Base-by-base conservation (phyloP, 164 flowering plant genomes). In the Tetrastigma voinierianum region DNA sequence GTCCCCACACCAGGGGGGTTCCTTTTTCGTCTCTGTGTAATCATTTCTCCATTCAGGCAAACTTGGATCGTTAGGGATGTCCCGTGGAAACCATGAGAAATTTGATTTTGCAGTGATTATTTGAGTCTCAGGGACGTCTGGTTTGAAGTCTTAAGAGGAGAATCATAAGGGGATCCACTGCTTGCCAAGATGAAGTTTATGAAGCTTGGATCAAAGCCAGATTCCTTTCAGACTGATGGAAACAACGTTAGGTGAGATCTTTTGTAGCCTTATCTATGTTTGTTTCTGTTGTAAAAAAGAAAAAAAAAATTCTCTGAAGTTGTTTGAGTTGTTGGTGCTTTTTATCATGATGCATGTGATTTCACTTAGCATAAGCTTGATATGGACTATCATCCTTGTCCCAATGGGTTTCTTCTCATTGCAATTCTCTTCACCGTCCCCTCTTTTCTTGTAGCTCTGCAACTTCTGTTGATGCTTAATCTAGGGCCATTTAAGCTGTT, bases 201-300 rank as follows among this genome's bases (percentile, higher is more conserved):
- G 99, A 92, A 92, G 73, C 96, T 95, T 80, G 99, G 99, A 71
- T 92, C 99, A 14, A 95, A 90, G 85, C 89, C 93, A 7, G 98
- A 92, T 78, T 78, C 86, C 18, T 90, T 95, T 75, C 91, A 88
- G 77, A 81, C 82, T 13, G 97, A 92, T 64, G 97, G 91, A 48
- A 80, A 82, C 57, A 78, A 80, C 74, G 79, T 81, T 63, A 87
- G 98, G 99, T 95, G 60, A 75, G 82, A 72, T 49, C 70, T 18
- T 54, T 46, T 57, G 8, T 16, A 44, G 18, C 61, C 65, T 67
- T 57, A 23, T 0, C 40, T 51, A 59, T 32, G n/a, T 21, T 62
- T 2, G 11, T 15, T 10, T 15, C 49, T 43, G 5, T 21, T 11
- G n/a, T n/a, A n/a, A n/a, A n/a, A n/a, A n/a, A n/a, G n/a, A n/a